Percentiles rank a stretch among this genome's conserved stretches.
These are phyloP conservation scores for Fusarium sp. DNA, from an alignment of 2,329 filamentous ascomycete genomes.

Conservation along the genomic window DNA sequence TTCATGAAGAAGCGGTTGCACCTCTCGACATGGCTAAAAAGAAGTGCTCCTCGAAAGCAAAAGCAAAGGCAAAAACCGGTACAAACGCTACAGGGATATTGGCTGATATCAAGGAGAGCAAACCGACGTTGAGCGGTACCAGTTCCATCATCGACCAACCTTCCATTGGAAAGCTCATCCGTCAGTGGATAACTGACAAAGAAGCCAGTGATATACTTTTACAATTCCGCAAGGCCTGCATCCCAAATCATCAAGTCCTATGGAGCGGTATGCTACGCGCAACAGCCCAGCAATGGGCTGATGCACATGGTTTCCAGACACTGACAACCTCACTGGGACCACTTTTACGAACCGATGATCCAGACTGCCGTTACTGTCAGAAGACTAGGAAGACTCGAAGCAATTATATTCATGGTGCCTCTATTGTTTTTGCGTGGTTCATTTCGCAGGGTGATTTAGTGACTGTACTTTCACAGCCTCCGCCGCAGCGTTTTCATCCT, in stretches of 20 bases:
- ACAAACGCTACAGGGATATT: not conserved
- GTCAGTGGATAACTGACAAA: fast-evolving
- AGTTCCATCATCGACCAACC: not conserved
- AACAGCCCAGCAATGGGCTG: slow-evolving; percentile 35
- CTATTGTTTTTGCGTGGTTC: slow-evolving; percentile 35
- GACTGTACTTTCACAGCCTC: slow-evolving; percentile 33
- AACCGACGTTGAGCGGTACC: no score
- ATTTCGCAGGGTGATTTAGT: slow-evolving; percentile 24
- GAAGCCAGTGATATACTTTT: not conserved
- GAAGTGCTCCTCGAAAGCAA: not conserved
- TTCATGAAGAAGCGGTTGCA: no score
- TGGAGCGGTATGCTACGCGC: slow-evolving; percentile 38
- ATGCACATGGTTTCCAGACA: slow-evolving; percentile 26
- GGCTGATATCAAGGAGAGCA: not conserved
- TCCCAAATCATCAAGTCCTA: slow-evolving; percentile 25
- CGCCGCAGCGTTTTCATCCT: slow-evolving; percentile 35
- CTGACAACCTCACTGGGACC: slow-evolving; percentile 38
- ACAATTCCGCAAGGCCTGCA: not conserved
- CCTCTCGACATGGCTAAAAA: not conserved
- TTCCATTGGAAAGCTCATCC: not conserved
- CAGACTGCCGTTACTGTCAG: not conserved
- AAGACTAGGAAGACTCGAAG: not conserved
- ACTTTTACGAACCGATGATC: slow-evolving; percentile 11
- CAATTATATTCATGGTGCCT: slow-evolving; percentile 40
- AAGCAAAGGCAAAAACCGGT: not conserved